phyloP scores from a whole-genome alignment of 1,284 basidiomycete genomes.

The Peniophora sp. region DNA sequence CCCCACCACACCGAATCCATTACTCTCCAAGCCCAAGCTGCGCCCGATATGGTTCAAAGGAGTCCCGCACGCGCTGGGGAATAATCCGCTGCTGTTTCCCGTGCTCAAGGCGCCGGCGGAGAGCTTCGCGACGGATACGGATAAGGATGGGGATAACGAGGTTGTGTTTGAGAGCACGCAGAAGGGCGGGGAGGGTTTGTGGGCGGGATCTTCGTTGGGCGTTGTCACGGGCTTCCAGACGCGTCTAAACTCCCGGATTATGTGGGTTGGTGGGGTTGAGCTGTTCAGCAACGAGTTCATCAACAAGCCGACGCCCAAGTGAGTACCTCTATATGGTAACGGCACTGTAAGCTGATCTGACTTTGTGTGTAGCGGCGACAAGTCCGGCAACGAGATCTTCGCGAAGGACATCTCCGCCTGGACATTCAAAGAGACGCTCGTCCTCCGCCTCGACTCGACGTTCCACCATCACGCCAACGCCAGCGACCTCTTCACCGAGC shows the following conservation, averaged over 20 bases:
- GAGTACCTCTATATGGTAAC: slow-evolving; percentile 18
- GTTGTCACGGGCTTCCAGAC: slow-evolving; percentile 91
- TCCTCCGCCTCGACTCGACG: slow-evolving; percentile 72
- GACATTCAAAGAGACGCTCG: slow-evolving; percentile 86
- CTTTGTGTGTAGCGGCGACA: slow-evolving; percentile 36
- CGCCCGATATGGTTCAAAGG: slow-evolving; percentile 73
- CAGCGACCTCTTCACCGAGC: slow-evolving; percentile 24
- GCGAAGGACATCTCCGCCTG: slow-evolving; percentile 73
- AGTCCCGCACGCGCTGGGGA: slow-evolving; percentile 63
- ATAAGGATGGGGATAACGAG: slow-evolving; percentile 49
- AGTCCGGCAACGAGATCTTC: slow-evolving; percentile 73
- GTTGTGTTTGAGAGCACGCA: slow-evolving; percentile 57
- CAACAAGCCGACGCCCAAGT: slow-evolving; percentile 56
- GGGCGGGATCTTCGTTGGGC: slow-evolving; percentile 69
- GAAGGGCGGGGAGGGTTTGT: slow-evolving; percentile 66
- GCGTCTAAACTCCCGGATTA: slow-evolving; percentile 65
- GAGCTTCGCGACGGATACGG: slow-evolving; percentile 61
- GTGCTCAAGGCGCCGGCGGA: slow-evolving; percentile 73
- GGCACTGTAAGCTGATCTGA: background rate
- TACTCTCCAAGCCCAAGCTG: slow-evolving; percentile 40
- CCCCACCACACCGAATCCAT: slow-evolving; percentile 25
- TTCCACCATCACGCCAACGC: slow-evolving; percentile 68
- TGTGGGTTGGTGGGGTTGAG: slow-evolving; percentile 78
- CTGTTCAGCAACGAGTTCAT: slow-evolving; percentile 71
- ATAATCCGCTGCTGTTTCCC: slow-evolving; percentile 78